Percentiles rank a stretch among this genome's conserved stretches.
These are phyloP conservation scores for Ophiosphaerella narmari DNA, from an alignment of 2,329 filamentous ascomycete species.

Conservation along the genomic window DNA sequence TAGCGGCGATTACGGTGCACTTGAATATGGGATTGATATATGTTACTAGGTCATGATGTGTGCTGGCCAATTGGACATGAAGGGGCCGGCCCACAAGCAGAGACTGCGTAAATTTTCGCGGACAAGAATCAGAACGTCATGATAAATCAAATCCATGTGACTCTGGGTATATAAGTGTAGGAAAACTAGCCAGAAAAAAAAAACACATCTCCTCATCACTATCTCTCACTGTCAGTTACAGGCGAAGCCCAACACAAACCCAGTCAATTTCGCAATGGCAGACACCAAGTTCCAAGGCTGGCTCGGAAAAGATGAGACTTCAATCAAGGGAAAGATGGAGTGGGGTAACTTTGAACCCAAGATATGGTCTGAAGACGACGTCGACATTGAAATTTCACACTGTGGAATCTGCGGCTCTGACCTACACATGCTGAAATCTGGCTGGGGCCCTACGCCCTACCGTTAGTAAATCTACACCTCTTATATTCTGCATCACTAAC, in stretches of 20 bases:
- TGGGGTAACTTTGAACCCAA: conserved; percentile 55
- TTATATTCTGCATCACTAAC: conserved; percentile 10
- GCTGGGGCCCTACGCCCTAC: conserved; percentile 43
- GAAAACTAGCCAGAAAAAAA: background rate
- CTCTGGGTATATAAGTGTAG: background rate
- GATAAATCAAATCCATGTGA: background rate
- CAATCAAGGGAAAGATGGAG: conserved; percentile 59
- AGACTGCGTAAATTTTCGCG: background rate
- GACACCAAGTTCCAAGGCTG: conserved; percentile 57
- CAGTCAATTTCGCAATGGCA: conserved; percentile 13
- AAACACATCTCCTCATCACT: background rate
- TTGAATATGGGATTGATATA: background rate
- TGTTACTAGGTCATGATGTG: background rate
- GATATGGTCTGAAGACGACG: conserved; percentile 69
- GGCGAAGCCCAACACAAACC: background rate
- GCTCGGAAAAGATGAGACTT: conserved; percentile 57
- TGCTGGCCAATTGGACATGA: conserved; percentile 1
- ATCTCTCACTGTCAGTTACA: no score
- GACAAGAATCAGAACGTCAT: conserved; percentile 2
- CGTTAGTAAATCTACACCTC: conserved; percentile 7
- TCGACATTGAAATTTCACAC: conserved; percentile 47
- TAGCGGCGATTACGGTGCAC: background rate
- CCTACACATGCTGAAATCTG: conserved; percentile 41
- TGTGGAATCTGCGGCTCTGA: conserved; percentile 46
- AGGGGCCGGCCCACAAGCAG: background rate